These are phyloP conservation scores for Rhizopogon vulgaris DNA, from an alignment of 768 basidiomycete genomes.

Conservation along the genomic window DNA sequence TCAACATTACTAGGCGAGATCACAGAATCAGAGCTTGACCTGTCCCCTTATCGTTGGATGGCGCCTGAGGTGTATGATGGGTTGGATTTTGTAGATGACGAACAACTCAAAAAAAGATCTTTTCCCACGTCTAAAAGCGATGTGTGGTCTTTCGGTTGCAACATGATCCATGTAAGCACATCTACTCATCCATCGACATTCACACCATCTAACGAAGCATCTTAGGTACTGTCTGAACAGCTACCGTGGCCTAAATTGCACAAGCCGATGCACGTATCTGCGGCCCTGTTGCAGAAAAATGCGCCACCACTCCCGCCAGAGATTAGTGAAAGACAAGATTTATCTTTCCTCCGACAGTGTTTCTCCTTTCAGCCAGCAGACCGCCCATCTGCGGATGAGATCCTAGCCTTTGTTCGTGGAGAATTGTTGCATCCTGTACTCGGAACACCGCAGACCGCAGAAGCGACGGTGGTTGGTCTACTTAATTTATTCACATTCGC, in stretches of 20 bases:
- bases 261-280: no score
- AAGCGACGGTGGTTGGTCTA: neutral
- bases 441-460: neutral
- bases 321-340: neutral
- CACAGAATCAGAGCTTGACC: conserved; percentile 17
- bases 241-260: neutral
- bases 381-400: neutral
- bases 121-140: conserved; percentile 5
- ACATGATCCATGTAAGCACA: conserved; percentile 13
- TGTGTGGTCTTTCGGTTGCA: conserved; percentile 16
- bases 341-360: neutral
- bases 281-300: no score
- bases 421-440: neutral
- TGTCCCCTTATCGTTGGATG: conserved; percentile 3
- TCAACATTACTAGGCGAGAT: conserved; percentile 34
- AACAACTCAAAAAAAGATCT: no score
- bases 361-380: neutral
- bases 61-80: no score
- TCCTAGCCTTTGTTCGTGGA: neutral
- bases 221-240: conserved; percentile 2
- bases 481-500: neutral
- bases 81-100: no score
- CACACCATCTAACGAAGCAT: neutral
- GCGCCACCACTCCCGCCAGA: neutral
- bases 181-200: neutral